Evolutionary conservation across 1,284 basidiomycete species (phyloP), one percentile per base, ranked within the genome.

Genomic region (Pseudomicrostroma phylloplanum): DNA sequence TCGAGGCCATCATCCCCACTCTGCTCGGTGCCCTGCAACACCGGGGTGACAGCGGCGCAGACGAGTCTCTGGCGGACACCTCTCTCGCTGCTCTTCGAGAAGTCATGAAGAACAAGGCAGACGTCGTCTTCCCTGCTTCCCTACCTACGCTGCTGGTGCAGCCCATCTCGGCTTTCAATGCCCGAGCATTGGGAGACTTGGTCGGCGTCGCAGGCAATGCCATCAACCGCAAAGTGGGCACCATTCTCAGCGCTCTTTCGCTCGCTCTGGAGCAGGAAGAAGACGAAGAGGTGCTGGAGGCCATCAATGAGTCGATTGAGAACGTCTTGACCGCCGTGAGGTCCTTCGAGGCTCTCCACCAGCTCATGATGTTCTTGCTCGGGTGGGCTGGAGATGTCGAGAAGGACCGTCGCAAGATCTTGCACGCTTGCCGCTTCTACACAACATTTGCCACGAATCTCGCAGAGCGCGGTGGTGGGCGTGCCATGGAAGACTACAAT

Each of bases 1-100:
- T 97, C 70, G 92, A 98, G 77, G 88, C 94, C 81, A 98, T 92
- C 0, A 94, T 98, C 67, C 96, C 94, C 0, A 97, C 93, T 0
- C 81, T 98, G 2, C 81, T 98, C 63, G 91, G 93, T 73, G 93
- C 96, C 2, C 87, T 99, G 8, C 39, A 62, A 30, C 57, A 57
- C 56, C 87, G 90, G 1, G 73, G 67, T n/a, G 49, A 56, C 19
- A 53, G 40, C 2, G 59, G 41, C 15, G 49, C 53, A 9, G 67
- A 67, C 53, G 72, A 65, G 19, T 89, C 89, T 71, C 87, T 88
- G 40, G 94, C 93, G 15, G 92, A 91, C 36, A 96, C 94, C n/a
- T 93, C 96, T 12, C 83, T 99, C 23, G 81, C 83, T 55, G 96
- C 96, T 0, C 82, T 98, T 57, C 88, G 86, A 70, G 96, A 98